A percentile compares a stretch with the other conserved stretches of the same genome.
These are phyloP conservation scores for Tremella yokohamensis DNA, from an alignment of 768 basidiomycete genomes.

Conservation along the genomic window DNA sequence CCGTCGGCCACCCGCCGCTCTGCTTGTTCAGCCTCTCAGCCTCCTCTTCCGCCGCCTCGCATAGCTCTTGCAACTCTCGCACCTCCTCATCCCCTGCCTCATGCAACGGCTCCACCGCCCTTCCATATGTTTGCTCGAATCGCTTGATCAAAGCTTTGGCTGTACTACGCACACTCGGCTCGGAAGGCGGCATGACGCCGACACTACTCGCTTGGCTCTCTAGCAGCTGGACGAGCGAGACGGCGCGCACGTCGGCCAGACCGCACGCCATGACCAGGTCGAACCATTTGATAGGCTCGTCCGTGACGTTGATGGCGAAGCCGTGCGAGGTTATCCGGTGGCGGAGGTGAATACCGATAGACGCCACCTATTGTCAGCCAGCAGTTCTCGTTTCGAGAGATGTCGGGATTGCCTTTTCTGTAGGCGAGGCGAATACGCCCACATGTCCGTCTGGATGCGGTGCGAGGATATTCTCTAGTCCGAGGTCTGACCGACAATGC, in stretches of 20 bases:
- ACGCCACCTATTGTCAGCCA: slow-evolving; percentile 60
- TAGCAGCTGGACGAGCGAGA: slow-evolving; percentile 50
- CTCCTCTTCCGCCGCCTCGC: slow-evolving; percentile 33
- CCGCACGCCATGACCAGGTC: slow-evolving; percentile 86
- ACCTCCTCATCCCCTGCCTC: slow-evolving; percentile 5
- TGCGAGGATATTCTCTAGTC: slow-evolving; percentile 49
- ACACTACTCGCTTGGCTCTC: slow-evolving; percentile 2
- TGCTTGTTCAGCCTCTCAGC: slow-evolving; percentile 20
- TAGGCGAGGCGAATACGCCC: slow-evolving; percentile 78
- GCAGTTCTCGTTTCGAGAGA: not conserved
- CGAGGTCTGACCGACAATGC: slow-evolving; percentile 63
- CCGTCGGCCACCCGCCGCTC: slow-evolving; percentile 32
- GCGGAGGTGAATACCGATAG: slow-evolving; percentile 93
- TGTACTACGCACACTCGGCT: slow-evolving; percentile 22
- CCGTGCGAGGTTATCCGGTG: slow-evolving; percentile 93
- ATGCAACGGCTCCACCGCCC: slow-evolving; percentile 25
- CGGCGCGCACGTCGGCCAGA: slow-evolving; percentile 73
- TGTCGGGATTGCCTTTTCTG: slow-evolving; percentile 58
- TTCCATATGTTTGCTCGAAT: slow-evolving; percentile 33
- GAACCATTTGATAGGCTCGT: slow-evolving; percentile 80
- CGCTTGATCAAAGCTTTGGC: slow-evolving; percentile 32
- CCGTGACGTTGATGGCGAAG: slow-evolving; percentile 84
- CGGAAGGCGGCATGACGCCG: not conserved
- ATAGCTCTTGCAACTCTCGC: slow-evolving; percentile 24
- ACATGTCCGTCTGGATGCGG: slow-evolving; percentile 69